phyloP scores from a whole-genome alignment of 768 basidiomycete genomes.

The Leccinellum albellum region DNA sequence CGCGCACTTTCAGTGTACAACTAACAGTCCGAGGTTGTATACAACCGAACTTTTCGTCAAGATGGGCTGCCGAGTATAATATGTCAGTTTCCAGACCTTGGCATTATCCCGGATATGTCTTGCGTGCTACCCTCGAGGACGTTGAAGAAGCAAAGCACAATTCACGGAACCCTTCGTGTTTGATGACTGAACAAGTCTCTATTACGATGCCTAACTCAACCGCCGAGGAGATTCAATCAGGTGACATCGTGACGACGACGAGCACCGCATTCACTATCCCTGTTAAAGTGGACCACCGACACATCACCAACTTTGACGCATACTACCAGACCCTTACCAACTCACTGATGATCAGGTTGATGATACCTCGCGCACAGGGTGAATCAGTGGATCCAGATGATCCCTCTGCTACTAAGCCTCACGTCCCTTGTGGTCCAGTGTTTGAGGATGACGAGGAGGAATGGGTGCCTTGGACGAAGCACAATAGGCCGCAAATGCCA shows the following conservation, averaged over 20 bases:
- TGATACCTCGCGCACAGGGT: neutral
- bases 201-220: neutral
- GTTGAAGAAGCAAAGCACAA: neutral
- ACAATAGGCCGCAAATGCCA: no score
- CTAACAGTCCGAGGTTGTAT: neutral
- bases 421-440: neutral
- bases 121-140: neutral
- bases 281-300: neutral
- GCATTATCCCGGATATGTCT: neutral
- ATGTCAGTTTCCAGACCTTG: neutral
- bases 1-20: neutral
- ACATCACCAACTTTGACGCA: neutral
- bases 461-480: constrained; percentile 7
- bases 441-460: constrained; percentile 4
- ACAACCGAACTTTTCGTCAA: neutral
- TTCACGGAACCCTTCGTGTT: neutral
- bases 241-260: neutral
- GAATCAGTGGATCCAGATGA: neutral
- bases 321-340: constrained; percentile 2
- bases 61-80: neutral
- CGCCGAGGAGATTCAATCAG: neutral
- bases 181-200: neutral
- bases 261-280: neutral
- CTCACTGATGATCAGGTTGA: neutral
- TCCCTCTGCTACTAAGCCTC: neutral